phyloP scores from a whole-genome alignment of 2,329 filamentous ascomycete species.

The Coniochaeta sp. region DNA sequence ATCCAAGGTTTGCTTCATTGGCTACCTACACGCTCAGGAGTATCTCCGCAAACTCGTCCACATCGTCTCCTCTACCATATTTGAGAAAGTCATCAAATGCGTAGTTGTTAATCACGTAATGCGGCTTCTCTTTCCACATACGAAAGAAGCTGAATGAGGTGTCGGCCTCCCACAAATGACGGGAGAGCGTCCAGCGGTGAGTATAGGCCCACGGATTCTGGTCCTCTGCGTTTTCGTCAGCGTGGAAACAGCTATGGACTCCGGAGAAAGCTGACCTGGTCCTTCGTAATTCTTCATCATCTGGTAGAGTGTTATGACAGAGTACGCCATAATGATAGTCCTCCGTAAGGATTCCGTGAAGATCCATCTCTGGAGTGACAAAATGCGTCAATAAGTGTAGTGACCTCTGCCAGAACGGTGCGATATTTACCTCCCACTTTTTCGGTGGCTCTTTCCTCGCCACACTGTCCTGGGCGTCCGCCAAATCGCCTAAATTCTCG shows the following conservation, averaged over 20 bases:
- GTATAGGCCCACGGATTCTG: slow-evolving; percentile 15
- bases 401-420: not conserved
- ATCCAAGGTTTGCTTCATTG: not conserved
- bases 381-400: not conserved
- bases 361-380: slow-evolving; percentile 20
- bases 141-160: slow-evolving; percentile 19
- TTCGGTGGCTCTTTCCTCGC: slow-evolving; percentile 7
- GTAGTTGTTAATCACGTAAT: slow-evolving; percentile 20
- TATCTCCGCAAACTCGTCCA: slow-evolving; percentile 22
- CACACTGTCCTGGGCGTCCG: slow-evolving; percentile 5
- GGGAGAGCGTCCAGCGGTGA: slow-evolving; percentile 23
- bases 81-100: slow-evolving; percentile 18
- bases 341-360: slow-evolving; percentile 24
- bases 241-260: not conserved
- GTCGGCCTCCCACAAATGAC: slow-evolving; percentile 21
- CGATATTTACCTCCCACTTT: slow-evolving; percentile 19
- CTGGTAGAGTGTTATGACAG: slow-evolving; percentile 17
- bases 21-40: slow-evolving; percentile 16
- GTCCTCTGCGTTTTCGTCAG: slow-evolving; percentile 2
- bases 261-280: not conserved
- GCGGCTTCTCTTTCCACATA: slow-evolving; percentile 17
- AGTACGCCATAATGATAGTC: slow-evolving; percentile 22
- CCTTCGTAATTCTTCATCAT: slow-evolving; percentile 15
- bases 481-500: slow-evolving; percentile 16
- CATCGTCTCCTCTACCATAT: slow-evolving; percentile 17